Conservation (phyloP, 2,329 filamentous ascomycete genomes). For the Fusarium mexicanum region DNA sequence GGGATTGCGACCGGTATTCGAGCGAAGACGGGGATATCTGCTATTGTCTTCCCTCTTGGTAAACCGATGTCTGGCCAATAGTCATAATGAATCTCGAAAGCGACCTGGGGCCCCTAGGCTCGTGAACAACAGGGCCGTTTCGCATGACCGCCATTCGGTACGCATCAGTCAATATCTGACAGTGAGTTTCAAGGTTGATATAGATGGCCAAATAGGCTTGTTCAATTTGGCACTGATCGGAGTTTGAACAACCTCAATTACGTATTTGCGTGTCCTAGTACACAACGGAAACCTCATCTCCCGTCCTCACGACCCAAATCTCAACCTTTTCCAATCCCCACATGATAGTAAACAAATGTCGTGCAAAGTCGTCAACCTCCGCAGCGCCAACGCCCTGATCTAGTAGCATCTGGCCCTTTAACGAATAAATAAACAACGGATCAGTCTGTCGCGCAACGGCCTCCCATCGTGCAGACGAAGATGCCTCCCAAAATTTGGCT, state of each 20-base stretch:
- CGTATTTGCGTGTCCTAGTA: fast-evolving
- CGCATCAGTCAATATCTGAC: too few species aligned
- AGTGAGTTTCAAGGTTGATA: too few species aligned
- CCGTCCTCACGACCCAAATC: neutral
- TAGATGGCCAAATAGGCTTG: fast-evolving
- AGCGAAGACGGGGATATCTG: too few species aligned
- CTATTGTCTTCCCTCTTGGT: too few species aligned
- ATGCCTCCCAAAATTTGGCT: neutral
- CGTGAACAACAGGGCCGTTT: too few species aligned
- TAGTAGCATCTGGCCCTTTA: neutral
- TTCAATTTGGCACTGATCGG: fast-evolving
- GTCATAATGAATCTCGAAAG: neutral
- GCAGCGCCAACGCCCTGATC: neutral
- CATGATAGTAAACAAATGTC: neutral
- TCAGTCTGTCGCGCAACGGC: neutral
- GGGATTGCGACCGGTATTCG: fast-evolving
- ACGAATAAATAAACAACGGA: neutral
- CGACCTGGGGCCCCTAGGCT: too few species aligned
- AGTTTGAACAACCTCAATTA: neutral
- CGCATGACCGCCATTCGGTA: too few species aligned
- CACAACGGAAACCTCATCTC: neutral
- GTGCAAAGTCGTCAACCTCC: neutral
- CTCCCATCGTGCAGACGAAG: neutral
- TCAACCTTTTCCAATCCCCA: neutral
- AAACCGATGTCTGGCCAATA: too few species aligned